These are phyloP conservation scores for Epithele typhae DNA, from an alignment of 768 basidiomycete genomes.

Conservation along the genomic window DNA sequence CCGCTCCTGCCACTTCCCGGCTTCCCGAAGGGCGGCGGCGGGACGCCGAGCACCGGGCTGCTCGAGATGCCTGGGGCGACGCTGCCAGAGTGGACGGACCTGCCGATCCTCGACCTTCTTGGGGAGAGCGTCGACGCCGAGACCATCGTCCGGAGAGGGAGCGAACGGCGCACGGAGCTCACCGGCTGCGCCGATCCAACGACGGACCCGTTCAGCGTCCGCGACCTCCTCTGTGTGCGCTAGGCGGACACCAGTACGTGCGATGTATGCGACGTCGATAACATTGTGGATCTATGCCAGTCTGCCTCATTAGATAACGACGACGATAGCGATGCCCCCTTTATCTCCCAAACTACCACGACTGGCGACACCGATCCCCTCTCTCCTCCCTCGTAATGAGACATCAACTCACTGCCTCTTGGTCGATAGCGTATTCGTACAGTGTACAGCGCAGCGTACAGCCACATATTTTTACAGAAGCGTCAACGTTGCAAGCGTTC, in stretches of 20 bases:
- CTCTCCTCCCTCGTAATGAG: too few relatives aligned
- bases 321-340: too few relatives aligned
- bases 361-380: too few relatives aligned
- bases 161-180: constrained; percentile 20
- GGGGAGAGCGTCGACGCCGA: constrained; percentile 31
- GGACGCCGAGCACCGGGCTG: constrained; percentile 30
- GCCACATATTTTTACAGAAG: too few relatives aligned
- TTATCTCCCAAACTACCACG: too few relatives aligned
- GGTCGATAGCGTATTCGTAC: too few relatives aligned
- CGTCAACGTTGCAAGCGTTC: too few relatives aligned
- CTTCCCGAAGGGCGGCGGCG: constrained; percentile 14
- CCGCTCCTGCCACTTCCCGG: constrained; percentile 59
- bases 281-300: too few relatives aligned
- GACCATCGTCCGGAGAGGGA: constrained; percentile 30
- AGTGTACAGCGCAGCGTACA: too few relatives aligned
- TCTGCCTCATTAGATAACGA: too few relatives aligned
- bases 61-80: constrained; percentile 53
- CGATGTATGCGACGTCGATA: too few relatives aligned
- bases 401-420: too few relatives aligned
- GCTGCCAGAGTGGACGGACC: constrained; percentile 47
- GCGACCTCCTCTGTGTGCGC: constrained; percentile 20
- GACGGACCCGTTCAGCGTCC: constrained; percentile 9
- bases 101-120: constrained; percentile 66
- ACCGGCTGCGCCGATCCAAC: constrained; percentile 18
- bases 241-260: not conserved